Conservation (phyloP, 2,329 filamentous ascomycete genomes). For the Sporothrix phasma region DNA sequence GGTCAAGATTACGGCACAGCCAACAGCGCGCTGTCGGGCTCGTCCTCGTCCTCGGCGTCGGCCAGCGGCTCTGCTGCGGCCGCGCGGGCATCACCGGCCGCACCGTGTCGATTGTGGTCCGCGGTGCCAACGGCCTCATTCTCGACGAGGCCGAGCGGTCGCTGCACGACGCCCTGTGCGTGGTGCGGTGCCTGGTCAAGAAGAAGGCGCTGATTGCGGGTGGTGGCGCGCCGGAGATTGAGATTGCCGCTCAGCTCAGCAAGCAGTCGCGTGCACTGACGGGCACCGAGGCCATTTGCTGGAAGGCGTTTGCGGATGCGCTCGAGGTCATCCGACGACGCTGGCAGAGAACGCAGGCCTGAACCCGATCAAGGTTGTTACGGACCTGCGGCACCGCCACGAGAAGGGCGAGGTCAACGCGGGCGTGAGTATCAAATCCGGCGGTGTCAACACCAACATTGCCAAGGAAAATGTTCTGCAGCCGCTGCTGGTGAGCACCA, state of each 20-base stretch:
- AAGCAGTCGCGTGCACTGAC: conserved; percentile 73
- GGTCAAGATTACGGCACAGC: conserved; percentile 79
- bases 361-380: conserved; percentile 98
- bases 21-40: conserved; percentile 1
- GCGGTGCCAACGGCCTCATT: conserved; percentile 88
- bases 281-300: conserved; percentile 95
- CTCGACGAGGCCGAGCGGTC: conserved; percentile 95
- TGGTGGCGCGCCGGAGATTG: conserved; percentile 91
- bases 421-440: conserved; percentile 95
- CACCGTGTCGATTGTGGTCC: conserved; percentile 89
- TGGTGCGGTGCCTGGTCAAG: conserved; percentile 95
- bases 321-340: conserved; percentile 97
- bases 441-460: conserved; percentile 94
- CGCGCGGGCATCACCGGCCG: conserved; percentile 43
- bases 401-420: conserved; percentile 93
- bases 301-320: conserved; percentile 96
- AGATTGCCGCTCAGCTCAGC: conserved; percentile 79
- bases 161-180: conserved; percentile 93
- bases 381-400: conserved; percentile 86
- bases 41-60: conserved; percentile 3
- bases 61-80: neutral
- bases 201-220: conserved; percentile 98
- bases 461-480: conserved; percentile 94
- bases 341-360: conserved; percentile 94
- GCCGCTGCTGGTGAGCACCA: conserved; percentile 91